phyloP scores from a whole-genome alignment of 768 basidiomycete genomes.

The Strobilomyces echinocephalus region DNA sequence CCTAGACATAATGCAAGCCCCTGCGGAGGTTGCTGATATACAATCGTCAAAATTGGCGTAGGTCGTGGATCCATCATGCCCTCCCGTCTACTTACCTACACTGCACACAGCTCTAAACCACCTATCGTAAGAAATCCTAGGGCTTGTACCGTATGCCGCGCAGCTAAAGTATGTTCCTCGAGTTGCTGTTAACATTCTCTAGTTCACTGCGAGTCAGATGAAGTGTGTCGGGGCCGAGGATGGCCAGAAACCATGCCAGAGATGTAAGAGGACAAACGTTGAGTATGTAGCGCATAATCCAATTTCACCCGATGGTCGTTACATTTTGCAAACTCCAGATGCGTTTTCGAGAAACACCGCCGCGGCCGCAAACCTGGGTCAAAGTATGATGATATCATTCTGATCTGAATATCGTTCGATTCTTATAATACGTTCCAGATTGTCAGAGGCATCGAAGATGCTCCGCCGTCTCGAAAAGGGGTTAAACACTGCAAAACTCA shows the following conservation, averaged over 20 bases:
- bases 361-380: slow-evolving; percentile 86
- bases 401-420: neutral
- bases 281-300: slow-evolving; percentile 45
- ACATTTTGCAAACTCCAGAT: slow-evolving; percentile 40
- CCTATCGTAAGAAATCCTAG: slow-evolving; percentile 48
- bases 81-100: slow-evolving; percentile 7
- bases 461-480: slow-evolving; percentile 82
- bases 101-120: slow-evolving; percentile 34
- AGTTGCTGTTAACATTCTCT: slow-evolving; percentile 11
- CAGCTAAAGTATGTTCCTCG: slow-evolving; percentile 58
- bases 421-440: slow-evolving; percentile 37
- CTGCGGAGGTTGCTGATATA: slow-evolving; percentile 27
- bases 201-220: slow-evolving; percentile 52
- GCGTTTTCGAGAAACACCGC: slow-evolving; percentile 85
- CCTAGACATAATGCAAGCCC: slow-evolving; percentile 26
- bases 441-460: slow-evolving; percentile 89
- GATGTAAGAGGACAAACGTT: slow-evolving; percentile 75
- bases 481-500: slow-evolving; percentile 70
- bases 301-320: slow-evolving; percentile 4
- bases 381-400: slow-evolving; percentile 50
- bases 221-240: slow-evolving; percentile 89
- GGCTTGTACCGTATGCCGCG: slow-evolving; percentile 81
- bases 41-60: slow-evolving; percentile 30
- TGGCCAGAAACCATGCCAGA: slow-evolving; percentile 74
- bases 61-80: slow-evolving; percentile 7